Conservation (phyloP, 2,329 filamentous ascomycete genomes). For the Fusarium continuum region DNA sequence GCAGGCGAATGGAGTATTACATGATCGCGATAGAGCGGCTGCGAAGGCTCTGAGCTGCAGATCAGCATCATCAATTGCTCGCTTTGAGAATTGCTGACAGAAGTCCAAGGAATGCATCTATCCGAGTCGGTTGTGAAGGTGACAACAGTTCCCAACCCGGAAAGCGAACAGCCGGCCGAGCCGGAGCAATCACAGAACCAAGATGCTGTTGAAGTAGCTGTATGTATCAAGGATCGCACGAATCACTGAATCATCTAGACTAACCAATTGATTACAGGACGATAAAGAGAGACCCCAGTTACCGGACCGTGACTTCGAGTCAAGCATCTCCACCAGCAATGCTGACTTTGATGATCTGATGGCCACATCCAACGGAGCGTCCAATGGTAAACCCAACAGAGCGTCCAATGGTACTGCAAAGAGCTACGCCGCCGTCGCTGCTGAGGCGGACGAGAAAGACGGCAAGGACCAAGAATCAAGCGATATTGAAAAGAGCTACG, state of each 20-base stretch:
- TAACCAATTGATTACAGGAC: slow-evolving; percentile 7
- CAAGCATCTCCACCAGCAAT: slow-evolving; percentile 31
- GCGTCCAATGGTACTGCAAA: neutral
- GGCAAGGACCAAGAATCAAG: neutral
- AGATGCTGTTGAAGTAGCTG: slow-evolving; percentile 2
- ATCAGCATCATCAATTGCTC: neutral
- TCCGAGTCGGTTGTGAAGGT: slow-evolving; percentile 37
- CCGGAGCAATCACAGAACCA: slow-evolving; percentile 14
- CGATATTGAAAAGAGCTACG: slow-evolving; percentile 33
- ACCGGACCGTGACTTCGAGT: slow-evolving; percentile 23
- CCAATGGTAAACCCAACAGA: slow-evolving; percentile 7
- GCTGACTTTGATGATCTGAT: slow-evolving; percentile 29
- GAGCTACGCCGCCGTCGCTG: slow-evolving; percentile 19
- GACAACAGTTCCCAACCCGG: slow-evolving; percentile 32
- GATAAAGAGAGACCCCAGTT: slow-evolving; percentile 8
- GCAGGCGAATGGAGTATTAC: neutral
- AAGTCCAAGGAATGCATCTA: neutral
- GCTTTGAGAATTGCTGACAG: slow-evolving; percentile 19
- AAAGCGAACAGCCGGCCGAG: slow-evolving; percentile 17
- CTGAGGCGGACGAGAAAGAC: slow-evolving; percentile 10
- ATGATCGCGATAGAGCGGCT: neutral
- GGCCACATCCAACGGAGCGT: slow-evolving; percentile 22
- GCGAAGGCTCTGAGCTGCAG: neutral
- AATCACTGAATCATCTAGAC: neutral
- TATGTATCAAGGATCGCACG: slow-evolving; percentile 5